Evolutionary conservation across 306 rosid genomes (phyloP).

Genomic region (Sphenostylis stenocarpa): DNA sequence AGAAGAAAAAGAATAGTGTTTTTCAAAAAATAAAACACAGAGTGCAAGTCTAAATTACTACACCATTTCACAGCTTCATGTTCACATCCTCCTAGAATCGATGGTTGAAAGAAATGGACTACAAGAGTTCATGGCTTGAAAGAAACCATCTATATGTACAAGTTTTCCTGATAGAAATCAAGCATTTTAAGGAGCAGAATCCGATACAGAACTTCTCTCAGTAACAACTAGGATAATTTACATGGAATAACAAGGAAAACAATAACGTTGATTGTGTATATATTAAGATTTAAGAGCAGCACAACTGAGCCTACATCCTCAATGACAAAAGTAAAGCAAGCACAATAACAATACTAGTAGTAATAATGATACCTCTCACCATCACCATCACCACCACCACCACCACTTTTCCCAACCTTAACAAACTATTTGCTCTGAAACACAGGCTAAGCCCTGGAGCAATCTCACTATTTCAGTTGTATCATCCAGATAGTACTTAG

Average conservation of each 20-base stretch:
- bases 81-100: not conserved
- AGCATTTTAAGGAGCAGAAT: conserved; percentile 21
- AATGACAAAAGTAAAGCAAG: conserved; percentile 25
- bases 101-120: conserved; percentile 13
- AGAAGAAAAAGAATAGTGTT: too few species aligned
- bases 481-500: conserved; percentile 47
- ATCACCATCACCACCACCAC: conserved; percentile 4
- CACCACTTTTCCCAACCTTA: conserved; percentile 17
- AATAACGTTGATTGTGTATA: conserved; percentile 3
- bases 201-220: conserved; percentile 33
- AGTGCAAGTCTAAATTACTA: not conserved
- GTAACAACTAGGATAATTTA: conserved; percentile 40
- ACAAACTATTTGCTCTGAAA: conserved; percentile 45
- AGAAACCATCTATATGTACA: conserved; percentile 45
- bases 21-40: not conserved
- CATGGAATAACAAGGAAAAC: conserved; percentile 29
- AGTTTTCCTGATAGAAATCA: conserved; percentile 35
- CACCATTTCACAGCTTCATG: not conserved
- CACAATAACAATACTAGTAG: not conserved
- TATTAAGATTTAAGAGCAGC: conserved; percentile 6
- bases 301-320: conserved; percentile 30
- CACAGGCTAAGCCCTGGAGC: conserved; percentile 74
- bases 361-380: conserved; percentile 6
- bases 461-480: conserved; percentile 63
- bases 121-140: conserved; percentile 29